Evolutionary conservation across 1,284 basidiomycete species (phyloP).

Genomic region (Cutaneotrichosporon mucoides): DNA sequence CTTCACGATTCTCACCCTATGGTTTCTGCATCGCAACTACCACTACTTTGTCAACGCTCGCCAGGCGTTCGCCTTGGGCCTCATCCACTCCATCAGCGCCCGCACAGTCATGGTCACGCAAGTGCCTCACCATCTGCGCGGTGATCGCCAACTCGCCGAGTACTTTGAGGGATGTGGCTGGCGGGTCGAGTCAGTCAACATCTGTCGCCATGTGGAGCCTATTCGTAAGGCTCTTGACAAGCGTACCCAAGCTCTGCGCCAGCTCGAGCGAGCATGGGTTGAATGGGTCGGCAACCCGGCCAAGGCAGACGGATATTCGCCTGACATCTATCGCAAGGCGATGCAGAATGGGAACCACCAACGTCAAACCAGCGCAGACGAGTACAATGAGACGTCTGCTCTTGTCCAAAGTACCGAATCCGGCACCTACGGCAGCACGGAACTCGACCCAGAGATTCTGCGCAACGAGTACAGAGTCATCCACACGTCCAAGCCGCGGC

Average conservation of each 20-base stretch:
- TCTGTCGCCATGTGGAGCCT: constrained; percentile 75
- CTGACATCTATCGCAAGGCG: constrained; percentile 29
- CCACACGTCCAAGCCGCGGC: constrained; percentile 32
- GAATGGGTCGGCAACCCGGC: constrained; percentile 90
- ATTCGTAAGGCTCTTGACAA: constrained; percentile 69
- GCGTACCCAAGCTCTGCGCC: constrained; percentile 70
- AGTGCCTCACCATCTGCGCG: constrained; percentile 74
- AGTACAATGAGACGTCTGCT: not conserved
- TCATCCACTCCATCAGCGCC: constrained; percentile 88
- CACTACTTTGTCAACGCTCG: constrained; percentile 83
- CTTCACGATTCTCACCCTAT: constrained; percentile 80
- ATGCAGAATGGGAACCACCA: not conserved
- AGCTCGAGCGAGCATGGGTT: constrained; percentile 79
- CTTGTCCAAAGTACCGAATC: not conserved
- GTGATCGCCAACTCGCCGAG: constrained; percentile 78
- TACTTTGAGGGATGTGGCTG: constrained; percentile 77
- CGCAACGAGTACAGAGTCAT: constrained; percentile 24
- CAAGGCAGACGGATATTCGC: constrained; percentile 46
- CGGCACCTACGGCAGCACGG: not conserved
- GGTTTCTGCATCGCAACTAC: constrained; percentile 84
- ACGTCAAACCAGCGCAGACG: not conserved
- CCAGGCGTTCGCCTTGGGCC: constrained; percentile 87
- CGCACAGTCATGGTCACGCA: constrained; percentile 85
- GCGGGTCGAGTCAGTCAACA: constrained; percentile 61
- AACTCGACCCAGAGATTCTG: constrained; percentile 35